phyloP scores from a whole-genome alignment of 1,139 yeast genomes.

The Pichia sp. region DNA sequence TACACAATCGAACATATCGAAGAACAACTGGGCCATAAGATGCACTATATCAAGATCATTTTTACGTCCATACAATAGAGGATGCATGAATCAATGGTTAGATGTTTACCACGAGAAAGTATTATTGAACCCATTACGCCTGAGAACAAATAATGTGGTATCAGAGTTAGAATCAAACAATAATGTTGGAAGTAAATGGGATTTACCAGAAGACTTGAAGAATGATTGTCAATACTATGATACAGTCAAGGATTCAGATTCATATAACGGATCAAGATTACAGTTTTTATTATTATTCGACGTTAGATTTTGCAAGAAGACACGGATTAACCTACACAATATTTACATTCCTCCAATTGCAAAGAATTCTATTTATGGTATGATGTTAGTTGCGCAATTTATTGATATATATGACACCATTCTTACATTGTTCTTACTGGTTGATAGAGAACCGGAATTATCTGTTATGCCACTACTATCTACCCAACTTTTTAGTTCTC shows the following conservation, averaged over 20 bases:
- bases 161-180: neutral
- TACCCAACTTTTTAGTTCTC: constrained; percentile 86
- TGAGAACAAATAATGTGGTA: constrained; percentile 8
- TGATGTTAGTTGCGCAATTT: constrained; percentile 70
- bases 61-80: constrained; percentile 52
- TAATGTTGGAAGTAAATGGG: constrained; percentile 35
- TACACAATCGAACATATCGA: constrained; percentile 53
- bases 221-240: constrained; percentile 45
- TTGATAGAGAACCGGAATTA: constrained; percentile 81
- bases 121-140: constrained; percentile 19
- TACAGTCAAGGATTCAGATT: constrained; percentile 19
- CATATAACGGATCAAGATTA: constrained; percentile 65
- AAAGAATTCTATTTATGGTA: constrained; percentile 59
- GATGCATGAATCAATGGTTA: constrained; percentile 31
- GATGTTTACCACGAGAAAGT: constrained; percentile 21
- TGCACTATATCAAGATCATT: constrained; percentile 56
- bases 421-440: constrained; percentile 68
- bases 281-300: constrained; percentile 75
- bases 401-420: constrained; percentile 79
- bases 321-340: constrained; percentile 62
- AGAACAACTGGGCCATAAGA: constrained; percentile 47
- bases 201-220: constrained; percentile 42
- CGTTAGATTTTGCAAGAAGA: constrained; percentile 68
- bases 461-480: constrained; percentile 75
- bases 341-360: constrained; percentile 70